Evolutionary conservation across 148 eudicot genomes (phyloP), one percentile per base, ranked within the genome.

Genomic region (Persicaria tinctoria): DNA sequence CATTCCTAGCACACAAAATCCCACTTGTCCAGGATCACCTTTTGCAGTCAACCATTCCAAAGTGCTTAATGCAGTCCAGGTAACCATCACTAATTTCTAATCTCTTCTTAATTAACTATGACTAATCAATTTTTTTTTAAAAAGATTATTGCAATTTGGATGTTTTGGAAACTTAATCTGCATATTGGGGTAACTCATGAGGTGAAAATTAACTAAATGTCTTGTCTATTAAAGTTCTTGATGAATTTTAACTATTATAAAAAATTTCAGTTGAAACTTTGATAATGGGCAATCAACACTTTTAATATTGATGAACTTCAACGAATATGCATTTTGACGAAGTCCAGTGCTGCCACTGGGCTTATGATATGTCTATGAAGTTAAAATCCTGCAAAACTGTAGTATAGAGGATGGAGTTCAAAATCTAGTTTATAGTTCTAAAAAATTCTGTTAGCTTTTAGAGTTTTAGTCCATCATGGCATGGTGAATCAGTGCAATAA

Each of bases 11-110:
- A 91, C 98, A 8, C 98, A 91, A 82, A 91, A 78, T 73, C 75
- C 81, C 4, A 49, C 82, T 9, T 81, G 5, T 84, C 90, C 92
- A 62, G 88, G 89, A 54, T 91, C 97, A 73, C 87, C 97, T 46
- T 87, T 91, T 79, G 98, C 94, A 41, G 95, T 93, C 38, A 88
- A 91, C 79, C 94, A 93, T 80, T 89, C 98, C 13, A 91, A 86
- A 89, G 98, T 93, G 68, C 91, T 93, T 44, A 91, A 93, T 73
- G 87, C 81, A 5, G 93, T 93, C 74, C 98, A 93, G 93, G 98
- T 93, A 80, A 76, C 5, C 54, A 66, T 38, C 17, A 41, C 12
- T 4, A 0, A 17, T 41, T 23, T 4, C 7, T 63, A 45, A 27
- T 63, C 68, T 63, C 14, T 62, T 27, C 68, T 32, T 62, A 17